These are phyloP conservation scores for Fusarium neocosmosporiellum DNA, from an alignment of 2,329 filamentous ascomycete species.

Conservation along the genomic window DNA sequence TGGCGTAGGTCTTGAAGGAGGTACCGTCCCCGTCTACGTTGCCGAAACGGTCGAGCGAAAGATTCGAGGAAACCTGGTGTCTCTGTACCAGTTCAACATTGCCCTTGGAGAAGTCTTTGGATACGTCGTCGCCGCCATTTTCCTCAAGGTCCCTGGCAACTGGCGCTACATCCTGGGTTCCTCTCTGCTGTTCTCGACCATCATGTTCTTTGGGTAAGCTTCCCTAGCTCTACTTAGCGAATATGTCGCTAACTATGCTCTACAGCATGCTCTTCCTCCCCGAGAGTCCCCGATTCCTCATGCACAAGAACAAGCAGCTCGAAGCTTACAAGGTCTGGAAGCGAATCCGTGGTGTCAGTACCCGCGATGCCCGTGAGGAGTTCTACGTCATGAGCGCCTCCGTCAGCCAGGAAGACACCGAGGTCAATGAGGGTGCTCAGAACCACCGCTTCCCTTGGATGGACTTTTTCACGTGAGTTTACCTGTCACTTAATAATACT, in stretches of 20 bases:
- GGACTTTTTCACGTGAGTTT: slow-evolving; percentile 72
- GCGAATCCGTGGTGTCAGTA: slow-evolving; percentile 71
- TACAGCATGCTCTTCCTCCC: slow-evolving; percentile 77
- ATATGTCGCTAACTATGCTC: slow-evolving; percentile 39
- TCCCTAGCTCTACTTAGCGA: no score
- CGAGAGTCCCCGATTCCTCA: slow-evolving; percentile 74
- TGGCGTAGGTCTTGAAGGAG: slow-evolving; percentile 78
- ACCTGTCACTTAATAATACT: not conserved
- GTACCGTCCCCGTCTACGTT: slow-evolving; percentile 80
- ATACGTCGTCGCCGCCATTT: slow-evolving; percentile 79
- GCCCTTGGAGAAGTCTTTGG: slow-evolving; percentile 79
- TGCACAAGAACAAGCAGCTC: slow-evolving; percentile 68
- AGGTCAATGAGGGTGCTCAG: slow-evolving; percentile 60
- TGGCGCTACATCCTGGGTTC: slow-evolving; percentile 81
- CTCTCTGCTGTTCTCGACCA: slow-evolving; percentile 73
- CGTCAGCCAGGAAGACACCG: slow-evolving; percentile 66
- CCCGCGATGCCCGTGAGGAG: slow-evolving; percentile 70
- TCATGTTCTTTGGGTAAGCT: slow-evolving; percentile 51
- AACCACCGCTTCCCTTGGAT: slow-evolving; percentile 74
- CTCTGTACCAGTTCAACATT: slow-evolving; percentile 81
- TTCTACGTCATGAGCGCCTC: slow-evolving; percentile 78
- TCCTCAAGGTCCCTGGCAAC: slow-evolving; percentile 74
- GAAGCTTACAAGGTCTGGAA: slow-evolving; percentile 74
- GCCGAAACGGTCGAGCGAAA: slow-evolving; percentile 76
- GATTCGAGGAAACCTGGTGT: slow-evolving; percentile 78